Evolutionary conservation across 805 yeast genomes (phyloP), one percentile per base, ranked within the genome.

Genomic region (Pichia manshurica): DNA sequence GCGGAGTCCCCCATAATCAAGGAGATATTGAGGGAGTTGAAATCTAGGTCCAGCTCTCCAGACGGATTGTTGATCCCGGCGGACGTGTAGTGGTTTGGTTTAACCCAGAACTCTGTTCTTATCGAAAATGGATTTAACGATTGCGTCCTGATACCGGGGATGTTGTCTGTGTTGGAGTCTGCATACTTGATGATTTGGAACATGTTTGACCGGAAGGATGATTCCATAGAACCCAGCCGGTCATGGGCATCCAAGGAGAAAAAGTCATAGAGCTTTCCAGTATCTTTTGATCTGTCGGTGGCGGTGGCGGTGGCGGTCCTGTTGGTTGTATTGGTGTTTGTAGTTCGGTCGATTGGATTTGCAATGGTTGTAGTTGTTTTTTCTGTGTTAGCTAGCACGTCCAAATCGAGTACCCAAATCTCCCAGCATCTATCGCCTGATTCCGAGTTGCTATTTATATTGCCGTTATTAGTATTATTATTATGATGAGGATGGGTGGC

Each of bases 121-220:
- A 37, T 37, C 0, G 77, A 87, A 57, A 86, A 86, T 3, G 93
- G 91, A 10, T 80, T 66, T 25, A 75, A 66, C 3, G 82, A 88
- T 15, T 80, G 67, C 1, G 86, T 75, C 16, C 83, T 77, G 21
- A 86, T 82, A 0, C 87, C 84, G 3, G 95, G 95, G 2, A 87
- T 79, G 54, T 83, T 89, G 42, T 71, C 76, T 56, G 78, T 82
- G 56, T 81, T 72, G 6, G 60, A 56, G 56, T 83, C 84, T 15
- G 72, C 78, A n/a, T 67, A 62, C 15, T 75, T 72, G 32, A 78
- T 64, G n/a, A 84, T 74, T 46, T 68, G 63, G 44, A 69, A 52
- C 39, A 85, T 49, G 13, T 67, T 64, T 6, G 59, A 56, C 35
- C 65, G 67, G 43, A 78, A 78, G 58, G 59, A 72, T 42, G 55